These are phyloP conservation scores for Fraxinus dipetala DNA, from an alignment of 305 asterid genomes.

Conservation along the genomic window DNA sequence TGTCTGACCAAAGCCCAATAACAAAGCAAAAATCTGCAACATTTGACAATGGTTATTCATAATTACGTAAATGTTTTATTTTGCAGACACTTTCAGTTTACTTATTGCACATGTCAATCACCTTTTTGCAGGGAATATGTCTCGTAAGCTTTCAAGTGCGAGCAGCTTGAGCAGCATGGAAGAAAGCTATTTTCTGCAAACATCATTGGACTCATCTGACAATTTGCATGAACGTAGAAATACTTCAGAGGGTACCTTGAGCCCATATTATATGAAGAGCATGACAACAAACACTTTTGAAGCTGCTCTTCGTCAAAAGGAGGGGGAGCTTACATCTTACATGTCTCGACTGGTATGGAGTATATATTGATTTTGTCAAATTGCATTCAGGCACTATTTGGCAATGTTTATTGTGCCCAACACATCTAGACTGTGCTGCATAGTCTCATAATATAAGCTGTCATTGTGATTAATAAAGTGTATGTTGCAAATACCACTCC, in stretches of 20 bases:
- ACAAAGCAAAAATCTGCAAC: slow-evolving; percentile 54
- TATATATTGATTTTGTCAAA: slow-evolving; percentile 17
- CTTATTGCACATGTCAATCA: slow-evolving; percentile 19
- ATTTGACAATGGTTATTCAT: slow-evolving; percentile 59
- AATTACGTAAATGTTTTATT: neutral
- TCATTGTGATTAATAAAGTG: neutral
- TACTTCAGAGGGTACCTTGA: slow-evolving; percentile 57
- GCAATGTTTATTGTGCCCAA: neutral
- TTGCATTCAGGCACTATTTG: neutral
- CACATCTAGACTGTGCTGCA: neutral
- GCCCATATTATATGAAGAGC: slow-evolving; percentile 70
- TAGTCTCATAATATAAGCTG: neutral
- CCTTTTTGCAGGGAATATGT: slow-evolving; percentile 53
- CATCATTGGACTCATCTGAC: slow-evolving; percentile 72
- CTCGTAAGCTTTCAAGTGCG: slow-evolving; percentile 71
- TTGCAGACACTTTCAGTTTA: neutral
- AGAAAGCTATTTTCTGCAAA: slow-evolving; percentile 81
- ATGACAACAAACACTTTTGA: slow-evolving; percentile 72
- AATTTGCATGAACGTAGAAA: slow-evolving; percentile 54
- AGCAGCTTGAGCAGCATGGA: slow-evolving; percentile 92
- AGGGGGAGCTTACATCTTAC: slow-evolving; percentile 92
- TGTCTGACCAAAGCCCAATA: slow-evolving; percentile 55
- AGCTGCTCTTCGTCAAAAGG: slow-evolving; percentile 88
- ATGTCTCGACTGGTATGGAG: slow-evolving; percentile 74
- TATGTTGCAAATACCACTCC: neutral